Conservation (phyloP, 31 red algal genomes). For the Porphyra umbilicalis region DNA sequence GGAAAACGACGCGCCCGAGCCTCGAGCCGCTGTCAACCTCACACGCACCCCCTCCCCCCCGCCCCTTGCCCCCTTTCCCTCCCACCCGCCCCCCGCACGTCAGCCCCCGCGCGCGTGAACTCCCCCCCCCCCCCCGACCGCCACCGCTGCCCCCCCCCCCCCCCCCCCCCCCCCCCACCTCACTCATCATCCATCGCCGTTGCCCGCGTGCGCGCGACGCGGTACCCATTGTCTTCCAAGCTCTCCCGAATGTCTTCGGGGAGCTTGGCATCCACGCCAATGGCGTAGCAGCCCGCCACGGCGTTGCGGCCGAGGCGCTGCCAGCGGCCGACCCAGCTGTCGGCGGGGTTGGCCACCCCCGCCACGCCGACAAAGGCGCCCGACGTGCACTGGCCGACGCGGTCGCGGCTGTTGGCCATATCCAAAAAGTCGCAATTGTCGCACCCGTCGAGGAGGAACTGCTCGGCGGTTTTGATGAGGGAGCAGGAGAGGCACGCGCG, state of each 20-base stretch:
- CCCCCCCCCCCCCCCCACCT: background rate
- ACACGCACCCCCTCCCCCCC: background rate
- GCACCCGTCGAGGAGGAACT: slow-evolving; percentile 75
- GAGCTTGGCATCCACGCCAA: slow-evolving; percentile 64
- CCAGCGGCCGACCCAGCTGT: slow-evolving; percentile 90
- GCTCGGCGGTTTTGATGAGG: slow-evolving; percentile 68
- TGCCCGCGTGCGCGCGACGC: slow-evolving; percentile 8
- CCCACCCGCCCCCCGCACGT: background rate
- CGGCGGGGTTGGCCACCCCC: slow-evolving; percentile 20
- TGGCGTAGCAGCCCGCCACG: slow-evolving; percentile 74
- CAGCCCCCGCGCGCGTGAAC: background rate
- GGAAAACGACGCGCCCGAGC: background rate
- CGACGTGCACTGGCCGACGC: slow-evolving; percentile 66
- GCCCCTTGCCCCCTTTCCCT: background rate
- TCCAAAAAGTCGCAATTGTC: slow-evolving; percentile 82
- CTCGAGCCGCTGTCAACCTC: background rate
- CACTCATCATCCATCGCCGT: slow-evolving; percentile 10
- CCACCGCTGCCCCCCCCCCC: background rate
- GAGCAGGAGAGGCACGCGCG: slow-evolving; percentile 84
- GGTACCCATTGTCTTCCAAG: slow-evolving; percentile 60
- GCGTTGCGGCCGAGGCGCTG: slow-evolving; percentile 59
- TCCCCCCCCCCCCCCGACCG: background rate
- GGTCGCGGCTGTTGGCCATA: slow-evolving; percentile 45
- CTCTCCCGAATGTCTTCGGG: slow-evolving; percentile 79
- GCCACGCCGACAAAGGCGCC: slow-evolving; percentile 58